A percentile compares a stretch with the other conserved stretches of the same genome.
Evolutionary conservation across 495 filamentous ascomycete genomes (phyloP).

Genomic region (Arthonia radiata): DNA sequence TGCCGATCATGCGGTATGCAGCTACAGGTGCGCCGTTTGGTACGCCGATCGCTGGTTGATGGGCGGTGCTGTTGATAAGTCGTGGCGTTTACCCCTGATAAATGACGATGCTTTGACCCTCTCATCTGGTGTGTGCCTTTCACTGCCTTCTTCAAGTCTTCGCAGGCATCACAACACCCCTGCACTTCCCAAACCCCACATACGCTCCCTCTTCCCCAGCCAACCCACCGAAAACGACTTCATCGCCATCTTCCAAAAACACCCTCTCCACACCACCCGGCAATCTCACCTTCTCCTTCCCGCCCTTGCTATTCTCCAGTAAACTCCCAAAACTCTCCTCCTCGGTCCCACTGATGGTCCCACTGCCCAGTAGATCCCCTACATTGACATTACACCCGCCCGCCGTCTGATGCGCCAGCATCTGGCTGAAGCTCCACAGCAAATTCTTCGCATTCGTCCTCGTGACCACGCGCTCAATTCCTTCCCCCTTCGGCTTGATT

Average conservation of each 20-base stretch:
- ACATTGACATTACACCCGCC: conserved; percentile 61
- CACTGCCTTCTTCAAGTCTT: background rate
- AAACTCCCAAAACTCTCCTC: conserved; percentile 40
- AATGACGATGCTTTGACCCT: too few species aligned
- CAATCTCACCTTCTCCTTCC: conserved; percentile 40
- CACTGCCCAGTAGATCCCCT: conserved; percentile 70
- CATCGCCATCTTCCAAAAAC: conserved; percentile 74
- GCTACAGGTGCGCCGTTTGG: too few species aligned
- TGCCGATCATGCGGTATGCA: too few species aligned
- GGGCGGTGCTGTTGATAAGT: too few species aligned
- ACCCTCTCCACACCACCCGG: conserved; percentile 42
- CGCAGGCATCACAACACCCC: conserved; percentile 30
- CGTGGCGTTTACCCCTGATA: too few species aligned
- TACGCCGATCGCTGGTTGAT: too few species aligned
- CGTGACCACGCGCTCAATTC: background rate
- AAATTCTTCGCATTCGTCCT: conserved; percentile 43
- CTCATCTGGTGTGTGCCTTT: too few species aligned
- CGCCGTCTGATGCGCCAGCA: conserved; percentile 78
- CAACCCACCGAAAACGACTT: conserved; percentile 40
- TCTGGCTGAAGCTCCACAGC: conserved; percentile 80
- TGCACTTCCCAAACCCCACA: conserved; percentile 54
- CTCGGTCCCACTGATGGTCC: conserved; percentile 63
- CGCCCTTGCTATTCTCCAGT: conserved; percentile 50
- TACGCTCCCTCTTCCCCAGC: conserved; percentile 31
- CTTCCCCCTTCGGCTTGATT: conserved; percentile 29